A percentile compares a stretch with the other conserved stretches of the same genome.
These are phyloP conservation scores for Ogataea nitratoaversa DNA, from an alignment of 805 yeast species.

Conservation along the genomic window DNA sequence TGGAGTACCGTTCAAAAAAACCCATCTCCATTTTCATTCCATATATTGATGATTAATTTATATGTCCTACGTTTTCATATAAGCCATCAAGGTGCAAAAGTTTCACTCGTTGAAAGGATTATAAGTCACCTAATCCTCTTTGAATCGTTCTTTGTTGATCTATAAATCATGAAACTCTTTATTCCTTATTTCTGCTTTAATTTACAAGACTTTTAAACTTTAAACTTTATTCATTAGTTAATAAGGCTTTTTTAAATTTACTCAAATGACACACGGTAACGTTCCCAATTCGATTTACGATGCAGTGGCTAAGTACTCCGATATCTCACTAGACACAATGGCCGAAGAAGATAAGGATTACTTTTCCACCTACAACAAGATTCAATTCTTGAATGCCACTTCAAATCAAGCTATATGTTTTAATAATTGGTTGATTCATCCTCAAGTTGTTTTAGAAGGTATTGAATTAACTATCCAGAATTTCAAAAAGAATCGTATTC, in stretches of 20 bases:
- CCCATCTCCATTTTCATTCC: not conserved
- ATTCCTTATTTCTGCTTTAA: not conserved
- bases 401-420: slow-evolving; percentile 27
- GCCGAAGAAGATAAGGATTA: slow-evolving; percentile 14
- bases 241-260: too few species aligned
- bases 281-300: slow-evolving; percentile 8
- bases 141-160: not conserved
- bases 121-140: too few species aligned
- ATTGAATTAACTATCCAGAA: slow-evolving; percentile 12
- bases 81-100: too few species aligned
- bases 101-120: too few species aligned
- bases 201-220: too few species aligned
- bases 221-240: too few species aligned
- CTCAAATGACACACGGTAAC: not conserved
- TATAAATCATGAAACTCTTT: not conserved
- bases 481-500: slow-evolving; percentile 2
- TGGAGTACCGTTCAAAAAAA: not conserved
- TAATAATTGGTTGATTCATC: slow-evolving; percentile 21
- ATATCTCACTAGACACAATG: slow-evolving; percentile 17
- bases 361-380: slow-evolving; percentile 5
- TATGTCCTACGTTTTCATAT: too few species aligned
- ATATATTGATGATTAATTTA: too few species aligned
- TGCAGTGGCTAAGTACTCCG: slow-evolving; percentile 13
- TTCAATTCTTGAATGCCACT: slow-evolving; percentile 25
- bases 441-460: slow-evolving; percentile 20